Evolutionary conservation across 305 asterid genomes (phyloP).

Genomic region (Plantago lanceolata): DNA sequence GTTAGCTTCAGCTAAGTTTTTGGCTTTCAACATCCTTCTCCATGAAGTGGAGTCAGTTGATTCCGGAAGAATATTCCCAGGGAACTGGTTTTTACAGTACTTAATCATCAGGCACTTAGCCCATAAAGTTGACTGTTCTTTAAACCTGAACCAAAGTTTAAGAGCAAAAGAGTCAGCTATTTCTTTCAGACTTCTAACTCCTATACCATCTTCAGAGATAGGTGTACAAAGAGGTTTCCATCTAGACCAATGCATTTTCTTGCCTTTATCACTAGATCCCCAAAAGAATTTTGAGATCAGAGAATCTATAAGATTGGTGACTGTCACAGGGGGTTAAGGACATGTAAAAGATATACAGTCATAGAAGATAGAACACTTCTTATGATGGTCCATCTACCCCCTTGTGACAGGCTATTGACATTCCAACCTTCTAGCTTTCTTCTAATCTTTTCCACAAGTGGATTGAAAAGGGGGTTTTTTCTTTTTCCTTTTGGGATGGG

Average conservation of each 20-base stretch:
- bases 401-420: neutral
- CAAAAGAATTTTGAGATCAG: neutral
- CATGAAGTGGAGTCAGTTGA: neutral
- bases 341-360: neutral
- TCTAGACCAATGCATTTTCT: neutral
- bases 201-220: neutral
- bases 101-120: neutral
- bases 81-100: neutral
- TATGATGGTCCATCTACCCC: neutral
- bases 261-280: neutral
- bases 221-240: neutral
- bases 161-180: neutral
- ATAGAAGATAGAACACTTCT: neutral
- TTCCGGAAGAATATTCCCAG: too few species aligned
- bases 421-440: neutral
- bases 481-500: neutral
- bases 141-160: neutral
- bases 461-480: neutral
- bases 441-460: neutral
- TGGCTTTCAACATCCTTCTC: neutral
- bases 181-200: neutral
- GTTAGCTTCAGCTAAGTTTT: neutral
- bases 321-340: neutral
- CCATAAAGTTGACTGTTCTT: neutral
- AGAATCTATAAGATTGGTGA: neutral